Percentiles rank a stretch among this genome's conserved stretches.
These are phyloP conservation scores for Suillus lakei DNA, from an alignment of 768 basidiomycete genomes.

Conservation along the genomic window DNA sequence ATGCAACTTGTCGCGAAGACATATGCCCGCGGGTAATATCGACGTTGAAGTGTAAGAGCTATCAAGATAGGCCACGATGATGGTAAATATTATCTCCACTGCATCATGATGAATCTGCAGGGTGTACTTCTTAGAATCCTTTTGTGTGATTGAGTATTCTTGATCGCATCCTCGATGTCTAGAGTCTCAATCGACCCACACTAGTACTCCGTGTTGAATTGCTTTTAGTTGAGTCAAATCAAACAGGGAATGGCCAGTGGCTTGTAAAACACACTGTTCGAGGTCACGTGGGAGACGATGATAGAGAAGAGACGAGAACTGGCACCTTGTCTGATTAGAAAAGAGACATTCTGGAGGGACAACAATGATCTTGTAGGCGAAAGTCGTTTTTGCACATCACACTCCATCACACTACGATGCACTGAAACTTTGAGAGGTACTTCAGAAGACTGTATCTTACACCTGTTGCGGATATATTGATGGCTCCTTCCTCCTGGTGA, in stretches of 20 bases:
- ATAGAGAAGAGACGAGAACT: conserved; percentile 4
- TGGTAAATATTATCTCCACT: not conserved
- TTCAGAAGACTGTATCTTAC: not conserved
- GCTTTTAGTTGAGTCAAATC: too few relatives aligned
- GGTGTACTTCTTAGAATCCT: too few relatives aligned
- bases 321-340: conserved; percentile 32
- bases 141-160: too few relatives aligned
- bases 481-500: not conserved
- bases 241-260: not conserved
- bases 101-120: too few relatives aligned
- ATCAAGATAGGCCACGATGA: not conserved
- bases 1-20: not conserved
- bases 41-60: not conserved
- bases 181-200: too few relatives aligned
- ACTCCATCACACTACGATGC: not conserved
- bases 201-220: too few relatives aligned
- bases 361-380: not conserved
- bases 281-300: conserved; percentile 12
- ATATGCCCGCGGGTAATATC: not conserved
- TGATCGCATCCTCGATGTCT: too few relatives aligned
- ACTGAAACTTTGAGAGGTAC: not conserved
- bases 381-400: not conserved
- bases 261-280: conserved; percentile 22
- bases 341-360: conserved; percentile 25
- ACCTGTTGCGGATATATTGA: not conserved